These are phyloP conservation scores for Magnolia changhungtana DNA, from an alignment of 164 flowering plant species.

Conservation along the genomic window DNA sequence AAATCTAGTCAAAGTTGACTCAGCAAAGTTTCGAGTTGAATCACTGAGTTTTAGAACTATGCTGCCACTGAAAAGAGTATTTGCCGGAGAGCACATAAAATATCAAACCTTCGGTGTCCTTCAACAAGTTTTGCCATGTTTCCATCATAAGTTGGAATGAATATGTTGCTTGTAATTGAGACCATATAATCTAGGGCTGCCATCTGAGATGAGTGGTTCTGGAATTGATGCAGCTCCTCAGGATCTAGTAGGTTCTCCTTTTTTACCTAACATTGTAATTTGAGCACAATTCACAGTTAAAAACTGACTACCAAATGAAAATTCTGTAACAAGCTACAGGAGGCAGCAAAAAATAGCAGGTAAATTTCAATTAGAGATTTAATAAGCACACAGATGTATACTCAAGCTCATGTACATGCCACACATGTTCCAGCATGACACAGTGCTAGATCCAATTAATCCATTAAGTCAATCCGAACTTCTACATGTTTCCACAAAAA, in stretches of 20 bases:
- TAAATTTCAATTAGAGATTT: background rate
- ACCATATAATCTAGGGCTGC: constrained; percentile 95
- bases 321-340: background rate
- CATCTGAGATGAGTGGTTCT: constrained; percentile 98
- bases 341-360: background rate
- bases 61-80: background rate
- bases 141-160: constrained; percentile 92
- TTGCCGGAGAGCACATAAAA: background rate
- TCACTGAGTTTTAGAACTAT: background rate
- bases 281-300: background rate
- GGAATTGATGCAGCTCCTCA: constrained; percentile 62
- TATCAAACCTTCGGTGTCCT: constrained; percentile 88
- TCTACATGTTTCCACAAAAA: no score
- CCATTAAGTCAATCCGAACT: no score
- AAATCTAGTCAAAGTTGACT: no score
- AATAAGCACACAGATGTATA: background rate
- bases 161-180: constrained; percentile 75
- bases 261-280: constrained; percentile 51
- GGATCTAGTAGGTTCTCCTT: constrained; percentile 83
- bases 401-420: background rate
- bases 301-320: background rate
- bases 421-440: no score
- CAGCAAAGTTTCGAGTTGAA: background rate
- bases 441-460: no score
- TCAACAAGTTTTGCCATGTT: constrained; percentile 98